Base-by-base conservation (phyloP, 495 filamentous ascomycete genomes). In the Podospora anserina region DNA sequence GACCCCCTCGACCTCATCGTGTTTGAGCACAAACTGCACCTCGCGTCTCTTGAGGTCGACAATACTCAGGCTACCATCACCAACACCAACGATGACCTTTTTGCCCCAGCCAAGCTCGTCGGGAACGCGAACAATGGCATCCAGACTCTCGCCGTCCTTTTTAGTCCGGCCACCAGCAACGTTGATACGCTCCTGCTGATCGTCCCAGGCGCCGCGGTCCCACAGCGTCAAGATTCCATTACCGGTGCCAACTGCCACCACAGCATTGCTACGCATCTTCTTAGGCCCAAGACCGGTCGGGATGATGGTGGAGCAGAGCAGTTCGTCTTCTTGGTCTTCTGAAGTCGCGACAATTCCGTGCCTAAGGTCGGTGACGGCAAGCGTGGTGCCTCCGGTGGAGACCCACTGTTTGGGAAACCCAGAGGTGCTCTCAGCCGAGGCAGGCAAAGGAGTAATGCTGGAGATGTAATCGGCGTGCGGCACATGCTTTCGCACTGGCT, bases 391-490 rank as follows among this genome's bases (percentile, higher is more conserved):
- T 56, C 95, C 96, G 0, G 94, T 97, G 5, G 89, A 92, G 26
- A 97, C 84, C 89, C 92, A 98, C 78, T 97, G 94, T 74, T 96
- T 96, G 76, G 88, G 88, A 78, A 90, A 93, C 2, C 93, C 93
- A 2, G 89, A 92, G 1, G 90, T 95, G 73, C 89, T 92, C 15
- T 89, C 86, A 1, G 87, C 80, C 4, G 90, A 89, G 0, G 94
- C 82, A 0, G 94, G 93, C 0, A 98, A 86, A 0, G 94, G 88
- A 2, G 91, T 93, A 55, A 99, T 82, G 59, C 92, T 95, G 30
- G 94, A 92, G 64, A 99, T 88, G 77, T 97, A 97, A 81, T 97
- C 95, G 66, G 91, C 89, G 76, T 98, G 95, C 3, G 93, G 92
- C 65, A 89, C 87, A 73, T 94, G 88, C 32, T 91, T 91, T 75